Percentiles rank a stretch among this genome's conserved stretches.
Conservation (phyloP, 2,329 filamentous ascomycete genomes). For the Fusarium musae region DNA sequence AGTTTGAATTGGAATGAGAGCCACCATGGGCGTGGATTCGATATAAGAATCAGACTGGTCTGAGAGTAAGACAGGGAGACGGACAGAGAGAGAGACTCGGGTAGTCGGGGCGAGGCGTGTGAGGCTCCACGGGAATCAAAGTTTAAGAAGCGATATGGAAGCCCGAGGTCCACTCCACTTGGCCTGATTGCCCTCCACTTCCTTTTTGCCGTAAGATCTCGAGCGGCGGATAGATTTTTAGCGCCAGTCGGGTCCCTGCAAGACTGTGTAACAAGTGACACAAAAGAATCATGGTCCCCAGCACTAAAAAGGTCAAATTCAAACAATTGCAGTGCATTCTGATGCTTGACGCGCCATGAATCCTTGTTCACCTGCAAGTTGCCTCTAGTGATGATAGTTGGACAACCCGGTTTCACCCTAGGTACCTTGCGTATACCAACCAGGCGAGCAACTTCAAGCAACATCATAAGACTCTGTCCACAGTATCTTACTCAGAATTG, state of each 20-base stretch:
- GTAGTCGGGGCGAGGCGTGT: not conserved
- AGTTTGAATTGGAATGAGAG: not conserved
- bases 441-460: not conserved
- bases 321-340: not conserved
- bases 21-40: not conserved
- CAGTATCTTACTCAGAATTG: not conserved
- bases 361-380: constrained; percentile 13
- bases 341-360: not conserved
- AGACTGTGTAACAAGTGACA: not conserved
- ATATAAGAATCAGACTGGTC: not conserved
- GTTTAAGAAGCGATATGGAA: constrained; percentile 21
- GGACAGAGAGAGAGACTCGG: not conserved
- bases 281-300: not conserved
- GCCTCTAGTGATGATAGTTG: not conserved
- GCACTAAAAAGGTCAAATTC: not conserved
- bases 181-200: not conserved
- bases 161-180: not conserved
- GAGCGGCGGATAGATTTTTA: constrained; percentile 21
- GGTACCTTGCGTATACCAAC: not conserved
- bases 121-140: constrained; percentile 10
- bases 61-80: not conserved
- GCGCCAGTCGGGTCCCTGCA: constrained; percentile 6
- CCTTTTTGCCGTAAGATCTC: constrained; percentile 5
- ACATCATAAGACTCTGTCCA: not conserved
- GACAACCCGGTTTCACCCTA: constrained; percentile 23